Evolutionary conservation across 345 rosid species (phyloP), one percentile per base, ranked within the genome.

Genomic region (Eucalyptus melliodora): DNA sequence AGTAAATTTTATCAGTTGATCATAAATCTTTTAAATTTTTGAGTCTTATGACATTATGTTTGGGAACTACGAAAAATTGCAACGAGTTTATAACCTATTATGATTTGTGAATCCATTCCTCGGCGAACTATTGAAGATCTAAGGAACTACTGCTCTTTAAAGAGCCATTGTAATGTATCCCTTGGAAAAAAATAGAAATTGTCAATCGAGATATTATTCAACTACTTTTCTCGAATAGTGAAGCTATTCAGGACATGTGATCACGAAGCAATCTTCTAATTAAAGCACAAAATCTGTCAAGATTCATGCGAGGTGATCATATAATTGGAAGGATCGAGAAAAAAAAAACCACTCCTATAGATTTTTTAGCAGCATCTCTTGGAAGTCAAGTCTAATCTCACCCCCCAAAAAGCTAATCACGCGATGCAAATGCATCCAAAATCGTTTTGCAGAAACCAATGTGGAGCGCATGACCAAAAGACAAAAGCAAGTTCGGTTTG

Each of bases 41-140:
- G 5, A 4, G 19, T n/a, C 0, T 14, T 7, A 13, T 1, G 2
- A 15, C 9, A 65, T 7, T 65, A 30, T 65, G 72, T 7, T n/a
- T 65, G 16, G 37, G 19, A 30, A 65, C 16, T n/a, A 65, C 2
- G 10, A n/a, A 65, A 65, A 65, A 30, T 4, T n/a, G 37, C 17
- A 62, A 65, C 8, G 72, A n/a, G n/a, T n/a, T 65, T 21, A 62
- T 62, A 15, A 13, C 16, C 31, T 27, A 14, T 30, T 62, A 62
- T n/a, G 69, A 30, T 62, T 6, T 62, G 31, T 13, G 31, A 62
- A 62, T 62, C 8, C 8, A 27, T 27, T 62, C 69, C 69, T 62
- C 1, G 4, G n/a, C 30, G 31, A 60, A 11, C 67, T 13, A 60
- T 26, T 26, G 31, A 60, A 27, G 34, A 62, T 30, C 9, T 12